These are phyloP conservation scores for Colletotrichum sp. DNA, from an alignment of 2,329 filamentous ascomycete genomes.

Conservation along the genomic window DNA sequence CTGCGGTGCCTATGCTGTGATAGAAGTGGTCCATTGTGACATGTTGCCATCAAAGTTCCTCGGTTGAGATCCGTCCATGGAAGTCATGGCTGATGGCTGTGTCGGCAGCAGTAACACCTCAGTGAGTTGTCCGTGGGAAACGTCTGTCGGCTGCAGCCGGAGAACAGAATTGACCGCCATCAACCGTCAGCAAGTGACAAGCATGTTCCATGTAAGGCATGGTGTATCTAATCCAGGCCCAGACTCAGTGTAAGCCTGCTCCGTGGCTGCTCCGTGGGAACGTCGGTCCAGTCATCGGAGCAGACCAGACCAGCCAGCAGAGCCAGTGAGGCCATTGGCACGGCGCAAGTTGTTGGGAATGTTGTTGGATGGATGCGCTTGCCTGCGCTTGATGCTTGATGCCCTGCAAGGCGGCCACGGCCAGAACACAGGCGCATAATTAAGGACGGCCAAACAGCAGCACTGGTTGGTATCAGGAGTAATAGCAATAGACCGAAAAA, in stretches of 20 bases:
- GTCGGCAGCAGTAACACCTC: background rate
- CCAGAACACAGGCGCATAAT: background rate
- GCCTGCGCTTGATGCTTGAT: background rate
- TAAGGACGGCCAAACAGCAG: background rate
- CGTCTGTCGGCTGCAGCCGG: background rate
- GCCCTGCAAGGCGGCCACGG: background rate
- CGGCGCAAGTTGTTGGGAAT: background rate
- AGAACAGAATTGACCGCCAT: background rate
- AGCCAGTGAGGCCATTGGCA: background rate
- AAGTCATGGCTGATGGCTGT: background rate
- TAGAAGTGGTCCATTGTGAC: background rate
- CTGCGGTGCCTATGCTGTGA: background rate
- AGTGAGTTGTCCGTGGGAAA: background rate
- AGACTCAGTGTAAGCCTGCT: constrained; percentile 3
- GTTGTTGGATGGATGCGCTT: background rate
- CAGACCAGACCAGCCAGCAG: background rate
- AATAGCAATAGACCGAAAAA: background rate
- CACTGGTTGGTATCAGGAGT: background rate
- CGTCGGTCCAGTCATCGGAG: background rate
- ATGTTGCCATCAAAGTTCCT: background rate
- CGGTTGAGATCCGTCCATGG: background rate
- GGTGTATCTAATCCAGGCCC: background rate
- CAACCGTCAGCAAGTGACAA: background rate
- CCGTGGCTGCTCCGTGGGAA: background rate
- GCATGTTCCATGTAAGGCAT: background rate